phyloP scores from a whole-genome alignment of 2,329 filamentous ascomycete genomes.

The Delphinella strobiligena region DNA sequence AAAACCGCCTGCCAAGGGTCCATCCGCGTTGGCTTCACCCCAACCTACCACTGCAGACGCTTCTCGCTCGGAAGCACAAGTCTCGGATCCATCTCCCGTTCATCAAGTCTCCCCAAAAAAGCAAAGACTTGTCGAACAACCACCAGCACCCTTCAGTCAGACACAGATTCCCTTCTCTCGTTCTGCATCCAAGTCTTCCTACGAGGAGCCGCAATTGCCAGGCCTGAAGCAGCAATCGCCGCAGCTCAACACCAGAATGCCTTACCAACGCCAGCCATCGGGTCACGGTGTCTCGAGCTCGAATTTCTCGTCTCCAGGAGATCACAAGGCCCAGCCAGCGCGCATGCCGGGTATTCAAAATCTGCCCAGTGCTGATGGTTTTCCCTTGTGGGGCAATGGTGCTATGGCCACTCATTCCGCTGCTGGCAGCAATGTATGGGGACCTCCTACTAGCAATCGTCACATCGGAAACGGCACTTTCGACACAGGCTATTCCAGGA shows the following conservation, averaged over 20 bases:
- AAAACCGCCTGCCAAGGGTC: neutral
- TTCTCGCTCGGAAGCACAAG: conserved; percentile 10
- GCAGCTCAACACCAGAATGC: conserved; percentile 2
- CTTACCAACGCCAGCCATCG: conserved; percentile 2
- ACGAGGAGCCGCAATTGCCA: conserved; percentile 4
- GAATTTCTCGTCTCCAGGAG: conserved; percentile 26
- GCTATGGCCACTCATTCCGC: conserved; percentile 22
- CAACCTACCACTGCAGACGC: neutral
- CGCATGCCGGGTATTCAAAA: conserved; percentile 11
- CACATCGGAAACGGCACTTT: conserved; percentile 71
- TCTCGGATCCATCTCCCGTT: conserved; percentile 6
- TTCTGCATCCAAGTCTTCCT: conserved; percentile 2
- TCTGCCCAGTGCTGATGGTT: conserved; percentile 4
- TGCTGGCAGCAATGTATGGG: conserved; percentile 56
- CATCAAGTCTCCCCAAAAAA: conserved; percentile 5
- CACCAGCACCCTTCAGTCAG: conserved; percentile 29
- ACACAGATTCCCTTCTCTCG: conserved; percentile 29
- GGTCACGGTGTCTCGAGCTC: conserved; percentile 31
- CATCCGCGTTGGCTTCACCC: neutral
- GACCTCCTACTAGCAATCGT: conserved; percentile 52
- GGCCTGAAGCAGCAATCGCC: conserved; percentile 6
- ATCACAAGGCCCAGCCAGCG: conserved; percentile 21
- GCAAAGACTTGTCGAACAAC: conserved; percentile 3
- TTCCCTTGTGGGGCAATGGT: conserved; percentile 10
- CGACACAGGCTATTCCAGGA: conserved; percentile 45